Conservation (phyloP, 441 rosid species). For the Adansonia grandidieri region DNA sequence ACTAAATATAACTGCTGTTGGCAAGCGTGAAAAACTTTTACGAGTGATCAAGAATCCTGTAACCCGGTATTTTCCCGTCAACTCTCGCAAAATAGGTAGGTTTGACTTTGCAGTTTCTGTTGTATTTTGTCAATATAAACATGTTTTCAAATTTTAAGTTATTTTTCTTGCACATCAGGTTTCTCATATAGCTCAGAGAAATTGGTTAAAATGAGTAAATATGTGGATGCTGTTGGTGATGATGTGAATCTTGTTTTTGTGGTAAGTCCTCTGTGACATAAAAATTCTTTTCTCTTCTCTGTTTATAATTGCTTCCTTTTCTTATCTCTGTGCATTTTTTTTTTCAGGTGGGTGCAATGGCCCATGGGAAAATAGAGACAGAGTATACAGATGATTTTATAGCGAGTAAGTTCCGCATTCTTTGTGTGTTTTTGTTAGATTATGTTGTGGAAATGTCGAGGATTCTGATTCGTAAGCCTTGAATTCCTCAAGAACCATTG, state of each 20-base stretch:
- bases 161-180: constrained; percentile 9
- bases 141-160: not conserved
- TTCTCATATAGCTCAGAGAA: constrained; percentile 6
- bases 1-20: constrained; percentile 3
- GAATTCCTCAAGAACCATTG: not conserved
- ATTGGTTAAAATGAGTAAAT: constrained; percentile 6
- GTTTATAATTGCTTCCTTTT: not conserved
- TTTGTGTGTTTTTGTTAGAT: not conserved
- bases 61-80: not conserved
- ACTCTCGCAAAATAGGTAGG: constrained; percentile 7
- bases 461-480: not conserved
- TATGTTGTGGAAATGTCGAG: not conserved
- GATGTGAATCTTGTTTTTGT: constrained; percentile 1
- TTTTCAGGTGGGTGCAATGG: not conserved
- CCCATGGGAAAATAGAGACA: constrained; percentile 1
- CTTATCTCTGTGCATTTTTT: not conserved
- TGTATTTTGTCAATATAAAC: not conserved
- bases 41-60: constrained; percentile 8
- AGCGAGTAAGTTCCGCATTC: constrained; percentile 2
- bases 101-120: not conserved
- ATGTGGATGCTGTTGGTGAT: not conserved
- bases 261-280: not conserved
- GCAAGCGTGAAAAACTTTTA: constrained; percentile 9
- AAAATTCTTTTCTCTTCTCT: not conserved
- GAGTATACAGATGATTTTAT: constrained; percentile 8